Percentiles rank a stretch among this genome's conserved stretches.
These are phyloP conservation scores for Ceratobasidium sp. DNA, from an alignment of 1,284 basidiomycete genomes.

Conservation along the genomic window DNA sequence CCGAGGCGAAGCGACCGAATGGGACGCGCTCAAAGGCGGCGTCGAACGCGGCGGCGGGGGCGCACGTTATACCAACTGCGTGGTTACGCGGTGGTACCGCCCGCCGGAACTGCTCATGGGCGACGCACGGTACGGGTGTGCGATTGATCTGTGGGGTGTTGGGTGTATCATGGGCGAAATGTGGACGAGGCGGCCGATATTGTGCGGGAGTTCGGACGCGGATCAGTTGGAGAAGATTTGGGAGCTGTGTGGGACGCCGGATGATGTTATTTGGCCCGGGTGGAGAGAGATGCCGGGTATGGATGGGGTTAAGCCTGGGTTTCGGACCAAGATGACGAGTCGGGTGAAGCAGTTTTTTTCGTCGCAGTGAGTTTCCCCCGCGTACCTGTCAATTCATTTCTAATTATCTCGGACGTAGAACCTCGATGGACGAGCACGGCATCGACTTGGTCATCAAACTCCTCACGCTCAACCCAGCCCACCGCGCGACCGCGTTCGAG, in stretches of 20 bases:
- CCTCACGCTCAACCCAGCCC: constrained; percentile 65
- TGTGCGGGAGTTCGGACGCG: constrained; percentile 89
- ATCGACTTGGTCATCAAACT: constrained; percentile 62
- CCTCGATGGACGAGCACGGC: constrained; percentile 47
- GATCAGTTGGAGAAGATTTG: constrained; percentile 95
- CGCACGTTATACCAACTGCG: constrained; percentile 94
- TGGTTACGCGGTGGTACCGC: constrained; percentile 99
- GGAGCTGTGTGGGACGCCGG: constrained; percentile 89
- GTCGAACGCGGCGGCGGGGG: constrained; percentile 61
- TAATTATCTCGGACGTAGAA: constrained; percentile 17
- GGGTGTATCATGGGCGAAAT: constrained; percentile 98
- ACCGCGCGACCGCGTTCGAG: constrained; percentile 64
- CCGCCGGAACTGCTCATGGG: constrained; percentile 96
- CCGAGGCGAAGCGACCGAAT: constrained; percentile 21
- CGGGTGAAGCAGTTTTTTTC: constrained; percentile 41
- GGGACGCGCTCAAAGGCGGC: constrained; percentile 27
- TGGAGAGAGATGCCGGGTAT: constrained; percentile 84
- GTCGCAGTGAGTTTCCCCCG: constrained; percentile 17
- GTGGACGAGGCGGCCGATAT: constrained; percentile 89
- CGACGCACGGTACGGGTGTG: constrained; percentile 89
- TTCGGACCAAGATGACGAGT: constrained; percentile 50
- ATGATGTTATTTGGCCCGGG: constrained; percentile 81
- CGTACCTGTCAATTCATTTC: constrained; percentile 21
- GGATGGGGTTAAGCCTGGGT: constrained; percentile 73
- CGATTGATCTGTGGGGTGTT: constrained; percentile 99